These are phyloP conservation scores for Orbilia quercus DNA, from an alignment of 2,329 filamentous ascomycete genomes.

Conservation along the genomic window DNA sequence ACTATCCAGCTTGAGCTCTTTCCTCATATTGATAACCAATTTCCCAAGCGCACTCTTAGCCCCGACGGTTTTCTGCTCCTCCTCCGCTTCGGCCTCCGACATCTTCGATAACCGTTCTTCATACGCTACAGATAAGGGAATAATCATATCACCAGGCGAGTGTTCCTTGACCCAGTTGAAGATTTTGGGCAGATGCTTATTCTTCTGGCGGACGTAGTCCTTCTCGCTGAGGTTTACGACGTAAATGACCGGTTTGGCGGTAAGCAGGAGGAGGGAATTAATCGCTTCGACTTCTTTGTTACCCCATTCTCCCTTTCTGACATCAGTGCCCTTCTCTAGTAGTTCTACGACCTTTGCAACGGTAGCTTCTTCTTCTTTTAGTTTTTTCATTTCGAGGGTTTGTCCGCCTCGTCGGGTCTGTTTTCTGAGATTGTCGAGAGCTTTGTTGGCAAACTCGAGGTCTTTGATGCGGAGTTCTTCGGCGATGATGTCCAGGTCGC, in stretches of 20 bases:
- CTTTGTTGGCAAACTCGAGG: slow-evolving; percentile 98
- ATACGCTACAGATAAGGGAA: slow-evolving; percentile 90
- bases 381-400: slow-evolving; percentile 96
- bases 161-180: slow-evolving; percentile 95
- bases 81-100: slow-evolving; percentile 78
- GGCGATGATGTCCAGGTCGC: slow-evolving; percentile 95
- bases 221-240: slow-evolving; percentile 96
- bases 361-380: slow-evolving; percentile 91
- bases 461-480: slow-evolving; percentile 98
- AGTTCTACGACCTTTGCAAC: slow-evolving; percentile 88
- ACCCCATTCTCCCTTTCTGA: slow-evolving; percentile 87
- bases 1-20: slow-evolving; percentile 85
- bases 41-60: slow-evolving; percentile 92
- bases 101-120: slow-evolving; percentile 90
- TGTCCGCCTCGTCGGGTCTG: slow-evolving; percentile 94
- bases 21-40: slow-evolving; percentile 91
- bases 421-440: slow-evolving; percentile 89
- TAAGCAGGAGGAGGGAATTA: slow-evolving; percentile 93
- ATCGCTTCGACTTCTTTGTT: slow-evolving; percentile 99
- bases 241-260: slow-evolving; percentile 96
- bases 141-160: slow-evolving; percentile 85
- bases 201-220: slow-evolving; percentile 98
- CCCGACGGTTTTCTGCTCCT: slow-evolving; percentile 88
- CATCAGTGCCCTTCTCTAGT: slow-evolving; percentile 81
- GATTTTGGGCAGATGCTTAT: slow-evolving; percentile 95